Conservation (phyloP, 768 basidiomycete species). For the Collybia sp. region DNA sequence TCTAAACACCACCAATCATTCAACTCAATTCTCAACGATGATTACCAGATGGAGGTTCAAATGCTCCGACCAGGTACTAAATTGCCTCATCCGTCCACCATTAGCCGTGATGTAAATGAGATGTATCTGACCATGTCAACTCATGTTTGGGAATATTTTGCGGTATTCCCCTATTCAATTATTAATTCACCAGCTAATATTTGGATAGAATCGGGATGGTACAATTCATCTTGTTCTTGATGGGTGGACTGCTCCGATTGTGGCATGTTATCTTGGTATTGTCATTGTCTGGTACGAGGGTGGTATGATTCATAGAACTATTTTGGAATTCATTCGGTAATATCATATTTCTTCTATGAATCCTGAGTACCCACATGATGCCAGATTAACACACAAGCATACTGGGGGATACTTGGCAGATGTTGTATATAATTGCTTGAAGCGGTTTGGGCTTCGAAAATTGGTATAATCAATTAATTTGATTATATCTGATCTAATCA, state of each 20-base stretch:
- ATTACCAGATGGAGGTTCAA: constrained; percentile 19
- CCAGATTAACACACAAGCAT: too few relatives aligned
- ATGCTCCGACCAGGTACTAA: constrained; percentile 20
- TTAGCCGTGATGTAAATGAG: constrained; percentile 17
- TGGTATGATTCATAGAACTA: constrained; percentile 14
- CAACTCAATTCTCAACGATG: constrained; percentile 16
- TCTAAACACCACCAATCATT: constrained; percentile 16
- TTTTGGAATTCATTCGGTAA: constrained; percentile 12
- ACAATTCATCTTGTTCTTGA: constrained; percentile 22
- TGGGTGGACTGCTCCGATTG: constrained; percentile 23
- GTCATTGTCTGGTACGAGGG: constrained; percentile 14
- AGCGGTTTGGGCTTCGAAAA: too few relatives aligned
- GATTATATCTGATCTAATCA: too few relatives aligned
- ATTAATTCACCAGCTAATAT: too few relatives aligned
- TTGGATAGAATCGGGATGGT: not conserved
- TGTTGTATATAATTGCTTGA: too few relatives aligned
- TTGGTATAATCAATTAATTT: too few relatives aligned
- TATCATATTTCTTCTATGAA: too few relatives aligned
- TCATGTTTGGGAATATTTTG: not conserved
- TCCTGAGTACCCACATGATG: too few relatives aligned
- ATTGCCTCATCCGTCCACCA: constrained; percentile 17
- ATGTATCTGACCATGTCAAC: not conserved
- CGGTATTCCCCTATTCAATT: constrained; percentile 7
- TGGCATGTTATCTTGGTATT: constrained; percentile 15
- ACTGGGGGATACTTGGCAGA: too few relatives aligned